A percentile compares a stretch with the other conserved stretches of the same genome.
Conservation (phyloP, 192 early-diverging fungal genomes). For the Geranomyces variabilis region DNA sequence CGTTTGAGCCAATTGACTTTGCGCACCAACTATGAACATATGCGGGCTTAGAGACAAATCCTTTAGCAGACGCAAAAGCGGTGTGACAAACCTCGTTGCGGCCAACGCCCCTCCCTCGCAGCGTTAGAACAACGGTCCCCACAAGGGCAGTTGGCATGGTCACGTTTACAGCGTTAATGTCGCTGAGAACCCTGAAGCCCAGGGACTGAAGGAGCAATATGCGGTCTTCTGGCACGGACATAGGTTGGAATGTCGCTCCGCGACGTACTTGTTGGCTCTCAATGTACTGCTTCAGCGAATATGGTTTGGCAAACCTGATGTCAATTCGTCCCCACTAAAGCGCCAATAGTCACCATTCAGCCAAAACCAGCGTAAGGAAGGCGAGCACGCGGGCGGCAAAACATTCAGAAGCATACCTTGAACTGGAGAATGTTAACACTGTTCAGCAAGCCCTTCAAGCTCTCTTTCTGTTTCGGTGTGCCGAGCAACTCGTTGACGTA, state of each 20-base stretch:
- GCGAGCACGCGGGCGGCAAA: too few species aligned
- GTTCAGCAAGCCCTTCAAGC: slow-evolving; percentile 67
- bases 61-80: background rate
- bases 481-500: slow-evolving; percentile 81
- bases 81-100: slow-evolving; percentile 35
- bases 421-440: slow-evolving; percentile 46
- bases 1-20: slow-evolving; percentile 74
- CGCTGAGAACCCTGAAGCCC: slow-evolving; percentile 64
- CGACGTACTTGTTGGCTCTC: slow-evolving; percentile 60
- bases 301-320: slow-evolving; percentile 77
- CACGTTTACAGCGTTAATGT: slow-evolving; percentile 73
- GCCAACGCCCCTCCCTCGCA: slow-evolving; percentile 75
- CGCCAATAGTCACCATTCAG: slow-evolving; percentile 12
- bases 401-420: background rate
- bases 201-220: slow-evolving; percentile 67
- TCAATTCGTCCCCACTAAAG: slow-evolving; percentile 81
- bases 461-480: slow-evolving; percentile 79
- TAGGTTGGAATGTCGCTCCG: slow-evolving; percentile 44
- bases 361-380: too few species aligned
- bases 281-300: slow-evolving; percentile 70
- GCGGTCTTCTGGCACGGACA: slow-evolving; percentile 46
- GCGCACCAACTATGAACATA: slow-evolving; percentile 58
- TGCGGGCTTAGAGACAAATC: background rate
- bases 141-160: slow-evolving; percentile 87
- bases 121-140: slow-evolving; percentile 76